Evolutionary conservation across 352 stramenopile species (phyloP).

Genomic region (Phytophthora fragariaefolia): DNA sequence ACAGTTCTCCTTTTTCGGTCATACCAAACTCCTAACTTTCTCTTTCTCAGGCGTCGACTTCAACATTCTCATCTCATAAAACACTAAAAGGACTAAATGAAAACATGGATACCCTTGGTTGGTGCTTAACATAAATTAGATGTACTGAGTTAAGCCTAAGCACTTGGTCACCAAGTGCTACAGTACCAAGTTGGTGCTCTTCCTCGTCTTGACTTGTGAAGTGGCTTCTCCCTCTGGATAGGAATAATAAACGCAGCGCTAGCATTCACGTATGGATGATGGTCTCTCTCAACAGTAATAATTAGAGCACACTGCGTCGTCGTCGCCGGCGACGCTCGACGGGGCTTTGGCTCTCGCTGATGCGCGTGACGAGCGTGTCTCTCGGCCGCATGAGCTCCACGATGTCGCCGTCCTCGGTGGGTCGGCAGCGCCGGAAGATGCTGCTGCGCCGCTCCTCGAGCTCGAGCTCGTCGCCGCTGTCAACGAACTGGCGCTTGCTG

Average conservation of each 20-base stretch:
- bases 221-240: not conserved
- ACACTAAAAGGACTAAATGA: no score
- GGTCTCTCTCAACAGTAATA: not conserved
- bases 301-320: conserved; percentile 21
- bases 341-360: conserved; percentile 32
- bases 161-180: no score
- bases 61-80: conserved; percentile 15
- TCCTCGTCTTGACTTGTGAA: not conserved
- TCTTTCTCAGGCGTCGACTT: conserved; percentile 19
- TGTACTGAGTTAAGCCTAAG: no score
- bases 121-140: not conserved
- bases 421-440: conserved; percentile 32
- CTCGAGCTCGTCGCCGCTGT: conserved; percentile 25
- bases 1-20: not conserved
- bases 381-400: conserved; percentile 46
- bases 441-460: conserved; percentile 38
- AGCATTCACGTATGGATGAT: not conserved
- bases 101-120: not conserved
- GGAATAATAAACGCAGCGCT: conserved; percentile 1
- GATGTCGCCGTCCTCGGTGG: conserved; percentile 28
- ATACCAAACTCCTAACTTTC: not conserved
- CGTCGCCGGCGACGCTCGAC: conserved; percentile 28
- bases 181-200: no score
- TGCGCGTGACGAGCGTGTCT: conserved; percentile 48
- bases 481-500: conserved; percentile 25